Percentiles rank a stretch among this genome's conserved stretches.
Evolutionary conservation across 73 alveolate species (phyloP).

Genomic region (Paramecium primaurelia): DNA sequence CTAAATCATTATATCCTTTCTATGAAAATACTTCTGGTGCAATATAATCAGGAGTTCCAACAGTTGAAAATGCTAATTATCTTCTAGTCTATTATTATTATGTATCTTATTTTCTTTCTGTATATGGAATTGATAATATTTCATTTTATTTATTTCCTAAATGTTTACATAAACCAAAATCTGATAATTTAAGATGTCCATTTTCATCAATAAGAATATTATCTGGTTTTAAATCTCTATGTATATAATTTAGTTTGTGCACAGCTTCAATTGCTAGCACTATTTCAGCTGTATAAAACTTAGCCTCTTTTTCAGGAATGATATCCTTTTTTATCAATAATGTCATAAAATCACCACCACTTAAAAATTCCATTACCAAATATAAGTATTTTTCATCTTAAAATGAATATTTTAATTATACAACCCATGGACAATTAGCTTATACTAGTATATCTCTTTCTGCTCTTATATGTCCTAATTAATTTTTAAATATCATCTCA

Average conservation of each 20-base stretch:
- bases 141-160: constrained; percentile 11
- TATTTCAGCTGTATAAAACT: constrained; percentile 52
- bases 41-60: constrained; percentile 98
- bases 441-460: constrained; percentile 74
- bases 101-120: background rate
- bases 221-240: constrained; percentile 62
- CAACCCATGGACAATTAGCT: constrained; percentile 65
- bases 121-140: background rate
- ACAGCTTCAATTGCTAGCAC: constrained; percentile 54
- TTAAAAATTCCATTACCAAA: constrained; percentile 80
- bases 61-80: constrained; percentile 92
- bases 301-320: constrained; percentile 53
- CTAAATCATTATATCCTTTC: constrained; percentile 84
- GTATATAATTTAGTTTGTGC: constrained; percentile 51
- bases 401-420: constrained; percentile 61
- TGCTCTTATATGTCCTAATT: constrained; percentile 76
- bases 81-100: constrained; percentile 56
- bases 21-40: constrained; percentile 97
- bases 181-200: constrained; percentile 58
- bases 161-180: constrained; percentile 60
- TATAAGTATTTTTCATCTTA: constrained; percentile 77
- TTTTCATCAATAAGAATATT: constrained; percentile 37
- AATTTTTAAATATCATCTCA: constrained; percentile 72
- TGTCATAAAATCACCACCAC: constrained; percentile 88
- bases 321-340: constrained; percentile 61